Conservation (phyloP, 2,329 filamentous ascomycete species). For the Trichoderma oligosporum region DNA sequence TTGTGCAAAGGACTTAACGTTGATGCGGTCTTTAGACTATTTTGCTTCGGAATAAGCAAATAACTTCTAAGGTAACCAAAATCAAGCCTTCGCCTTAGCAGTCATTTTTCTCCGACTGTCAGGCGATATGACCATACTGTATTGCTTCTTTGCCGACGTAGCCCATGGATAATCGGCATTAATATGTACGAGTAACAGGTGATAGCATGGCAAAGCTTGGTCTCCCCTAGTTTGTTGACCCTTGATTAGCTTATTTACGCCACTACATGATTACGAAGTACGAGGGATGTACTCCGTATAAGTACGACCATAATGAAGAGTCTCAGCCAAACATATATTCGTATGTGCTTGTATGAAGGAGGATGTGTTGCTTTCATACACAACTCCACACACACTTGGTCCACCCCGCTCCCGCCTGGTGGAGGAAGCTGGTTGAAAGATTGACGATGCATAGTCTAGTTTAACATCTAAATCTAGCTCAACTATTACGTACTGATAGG, state of each 20-base stretch:
- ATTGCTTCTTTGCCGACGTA: slow-evolving; percentile 13
- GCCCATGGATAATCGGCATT: background rate
- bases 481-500: slow-evolving; percentile 9
- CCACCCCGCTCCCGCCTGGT: slow-evolving; percentile 2
- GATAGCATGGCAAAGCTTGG: slow-evolving; percentile 4
- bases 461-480: background rate
- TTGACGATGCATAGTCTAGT: background rate
- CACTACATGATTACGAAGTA: background rate
- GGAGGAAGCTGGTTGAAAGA: background rate
- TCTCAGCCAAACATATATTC: background rate
- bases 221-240: background rate
- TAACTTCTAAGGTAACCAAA: background rate
- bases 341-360: too few relatives aligned
- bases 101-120: background rate
- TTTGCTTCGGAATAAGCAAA: too few relatives aligned
- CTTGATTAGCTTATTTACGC: background rate
- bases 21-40: background rate
- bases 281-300: background rate
- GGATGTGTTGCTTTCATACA: too few relatives aligned
- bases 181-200: too few relatives aligned
- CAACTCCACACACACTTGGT: background rate
- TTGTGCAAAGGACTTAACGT: background rate
- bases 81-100: background rate
- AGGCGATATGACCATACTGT: slow-evolving; percentile 15
- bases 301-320: background rate